phyloP scores from a whole-genome alignment of 2,329 filamentous ascomycete species.

The Aspergillus sp. region DNA sequence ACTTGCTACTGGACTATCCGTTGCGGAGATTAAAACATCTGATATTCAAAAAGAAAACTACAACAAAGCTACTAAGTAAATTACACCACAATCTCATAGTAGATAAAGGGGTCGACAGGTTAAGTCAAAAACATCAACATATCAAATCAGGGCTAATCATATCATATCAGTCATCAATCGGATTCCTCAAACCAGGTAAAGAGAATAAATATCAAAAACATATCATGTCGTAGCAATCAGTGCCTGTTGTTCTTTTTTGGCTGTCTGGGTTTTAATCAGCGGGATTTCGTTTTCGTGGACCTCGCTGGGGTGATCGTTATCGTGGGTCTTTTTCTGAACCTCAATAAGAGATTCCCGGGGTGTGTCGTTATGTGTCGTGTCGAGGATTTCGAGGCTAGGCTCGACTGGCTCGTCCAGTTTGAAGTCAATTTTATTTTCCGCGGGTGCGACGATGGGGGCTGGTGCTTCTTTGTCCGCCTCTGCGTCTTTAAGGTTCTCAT shows the following conservation, averaged over 20 bases:
- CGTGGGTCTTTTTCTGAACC: not conserved
- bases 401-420: not conserved
- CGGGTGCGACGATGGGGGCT: not conserved
- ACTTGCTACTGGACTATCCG: too few relatives aligned
- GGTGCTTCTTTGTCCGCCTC: not conserved
- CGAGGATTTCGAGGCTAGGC: not conserved
- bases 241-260: not conserved
- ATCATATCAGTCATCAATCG: not conserved
- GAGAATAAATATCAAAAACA: not conserved
- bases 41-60: too few relatives aligned
- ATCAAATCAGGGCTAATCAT: not conserved
- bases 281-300: not conserved
- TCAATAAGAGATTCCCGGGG: not conserved
- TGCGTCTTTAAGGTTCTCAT: not conserved
- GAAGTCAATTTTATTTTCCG: not conserved
- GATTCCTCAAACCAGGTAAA: not conserved
- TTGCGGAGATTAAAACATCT: too few relatives aligned
- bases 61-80: too few relatives aligned
- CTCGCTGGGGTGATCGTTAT: not conserved
- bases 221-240: not conserved
- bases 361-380: not conserved
- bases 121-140: not conserved
- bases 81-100: not conserved
- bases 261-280: not conserved
- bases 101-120: too few relatives aligned